Conservation (phyloP, 306 rosid genomes). For the Pachyrhizus erosus region DNA sequence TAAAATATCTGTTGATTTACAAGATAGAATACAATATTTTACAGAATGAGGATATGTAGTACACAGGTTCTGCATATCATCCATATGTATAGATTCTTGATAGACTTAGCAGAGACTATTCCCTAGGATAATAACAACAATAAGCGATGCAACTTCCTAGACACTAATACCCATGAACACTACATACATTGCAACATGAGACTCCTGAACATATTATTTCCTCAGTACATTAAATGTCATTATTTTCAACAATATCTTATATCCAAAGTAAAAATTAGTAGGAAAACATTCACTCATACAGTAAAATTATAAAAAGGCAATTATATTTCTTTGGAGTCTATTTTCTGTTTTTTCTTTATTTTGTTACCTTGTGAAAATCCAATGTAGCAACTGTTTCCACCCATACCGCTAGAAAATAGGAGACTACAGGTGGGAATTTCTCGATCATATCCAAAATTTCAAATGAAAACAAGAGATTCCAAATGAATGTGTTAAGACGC, state of each 20-base stretch:
- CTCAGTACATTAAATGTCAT: background rate
- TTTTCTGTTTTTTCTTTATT: background rate
- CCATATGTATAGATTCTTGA: background rate
- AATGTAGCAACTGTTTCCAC: too few relatives aligned
- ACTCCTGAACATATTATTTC: background rate
- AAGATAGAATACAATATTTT: background rate
- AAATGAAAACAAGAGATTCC: background rate
- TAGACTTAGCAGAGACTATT: background rate
- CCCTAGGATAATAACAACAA: background rate
- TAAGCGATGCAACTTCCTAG: background rate
- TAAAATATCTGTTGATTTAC: background rate
- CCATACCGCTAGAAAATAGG: too few relatives aligned
- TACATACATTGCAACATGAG: background rate
- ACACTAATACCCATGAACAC: too few relatives aligned
- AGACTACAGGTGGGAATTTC: background rate
- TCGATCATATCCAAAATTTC: background rate
- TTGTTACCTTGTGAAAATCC: background rate
- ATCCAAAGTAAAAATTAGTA: constrained; percentile 1
- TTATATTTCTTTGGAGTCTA: background rate
- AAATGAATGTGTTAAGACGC: background rate
- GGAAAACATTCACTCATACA: constrained; percentile 6
- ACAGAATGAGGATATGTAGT: background rate
- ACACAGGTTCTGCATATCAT: background rate
- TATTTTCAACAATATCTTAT: background rate
- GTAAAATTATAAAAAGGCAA: background rate